phyloP scores from a whole-genome alignment of 2,329 filamentous ascomycete species.

The Endoconidiophora polonica region DNA sequence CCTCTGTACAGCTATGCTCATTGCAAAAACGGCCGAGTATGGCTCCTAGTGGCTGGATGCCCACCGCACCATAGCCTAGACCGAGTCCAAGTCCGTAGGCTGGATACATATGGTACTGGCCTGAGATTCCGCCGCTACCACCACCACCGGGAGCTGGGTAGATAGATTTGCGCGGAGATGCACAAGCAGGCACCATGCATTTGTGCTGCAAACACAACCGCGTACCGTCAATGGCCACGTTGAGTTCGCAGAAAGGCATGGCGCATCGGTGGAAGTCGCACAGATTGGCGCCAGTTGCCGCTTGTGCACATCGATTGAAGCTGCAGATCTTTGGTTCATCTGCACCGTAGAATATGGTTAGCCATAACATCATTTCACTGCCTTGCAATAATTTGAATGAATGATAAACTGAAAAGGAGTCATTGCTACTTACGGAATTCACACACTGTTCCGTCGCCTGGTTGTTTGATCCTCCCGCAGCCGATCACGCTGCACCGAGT shows the following conservation, averaged over 20 bases:
- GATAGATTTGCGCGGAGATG: neutral
- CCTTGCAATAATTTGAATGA: neutral
- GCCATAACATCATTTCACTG: too few species aligned
- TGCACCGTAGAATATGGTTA: neutral
- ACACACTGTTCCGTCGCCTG: neutral
- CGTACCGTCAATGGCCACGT: neutral
- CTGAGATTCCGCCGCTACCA: neutral
- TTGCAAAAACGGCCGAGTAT: neutral
- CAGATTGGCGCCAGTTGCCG: neutral
- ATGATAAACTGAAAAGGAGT: neutral
- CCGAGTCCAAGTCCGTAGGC: too few species aligned
- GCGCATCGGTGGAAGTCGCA: conserved; percentile 6
- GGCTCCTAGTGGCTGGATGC: neutral
- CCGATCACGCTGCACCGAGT: neutral
- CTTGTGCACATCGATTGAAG: conserved; percentile 4
- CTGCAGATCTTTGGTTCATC: conserved; percentile 6
- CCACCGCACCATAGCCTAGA: too few species aligned
- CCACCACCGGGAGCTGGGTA: neutral
- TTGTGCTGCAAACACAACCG: neutral
- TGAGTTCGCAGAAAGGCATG: neutral
- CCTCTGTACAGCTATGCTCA: neutral
- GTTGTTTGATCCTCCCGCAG: conserved; percentile 1
- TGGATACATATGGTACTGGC: too few species aligned
- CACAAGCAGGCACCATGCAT: neutral
- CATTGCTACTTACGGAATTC: conserved; percentile 1